Evolutionary conservation across 2,329 filamentous ascomycete genomes (phyloP).

Genomic region (Colletotrichum sp.): DNA sequence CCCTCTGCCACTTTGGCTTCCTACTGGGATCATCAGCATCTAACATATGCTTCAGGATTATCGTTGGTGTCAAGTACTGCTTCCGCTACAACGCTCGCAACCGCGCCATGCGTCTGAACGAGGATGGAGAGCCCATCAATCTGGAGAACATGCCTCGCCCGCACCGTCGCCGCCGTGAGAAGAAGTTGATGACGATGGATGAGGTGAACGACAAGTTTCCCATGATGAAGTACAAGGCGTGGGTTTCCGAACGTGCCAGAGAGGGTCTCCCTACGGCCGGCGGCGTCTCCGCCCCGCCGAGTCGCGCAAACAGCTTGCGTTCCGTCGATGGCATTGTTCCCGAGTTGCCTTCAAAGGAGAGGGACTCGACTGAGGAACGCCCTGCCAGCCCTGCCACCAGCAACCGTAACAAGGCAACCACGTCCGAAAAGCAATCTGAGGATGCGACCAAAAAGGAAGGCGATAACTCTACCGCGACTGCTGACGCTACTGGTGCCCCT

Average conservation of each 20-base stretch:
- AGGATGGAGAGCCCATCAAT: constrained; percentile 88
- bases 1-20: background rate
- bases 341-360: constrained; percentile 40
- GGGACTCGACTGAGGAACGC: constrained; percentile 45
- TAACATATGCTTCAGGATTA: constrained; percentile 74
- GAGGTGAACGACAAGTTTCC: constrained; percentile 98
- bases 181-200: constrained; percentile 99
- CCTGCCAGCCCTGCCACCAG: constrained; percentile 6
- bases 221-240: constrained; percentile 94
- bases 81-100: constrained; percentile 98
- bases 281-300: constrained; percentile 78
- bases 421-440: constrained; percentile 9
- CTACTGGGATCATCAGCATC: background rate
- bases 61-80: constrained; percentile 99
- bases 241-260: constrained; percentile 83
- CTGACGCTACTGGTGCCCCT: background rate
- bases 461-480: background rate
- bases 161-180: constrained; percentile 87
- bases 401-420: background rate
- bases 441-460: constrained; percentile 1
- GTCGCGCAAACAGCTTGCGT: constrained; percentile 75
- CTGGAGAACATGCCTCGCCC: constrained; percentile 84
- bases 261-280: constrained; percentile 85
- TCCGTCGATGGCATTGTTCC: constrained; percentile 63
- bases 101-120: constrained; percentile 75